Evolutionary conservation across 2,329 filamentous ascomycete species (phyloP), one percentile per base, ranked within the genome.

Genomic region (Didymosphaeria variabile): DNA sequence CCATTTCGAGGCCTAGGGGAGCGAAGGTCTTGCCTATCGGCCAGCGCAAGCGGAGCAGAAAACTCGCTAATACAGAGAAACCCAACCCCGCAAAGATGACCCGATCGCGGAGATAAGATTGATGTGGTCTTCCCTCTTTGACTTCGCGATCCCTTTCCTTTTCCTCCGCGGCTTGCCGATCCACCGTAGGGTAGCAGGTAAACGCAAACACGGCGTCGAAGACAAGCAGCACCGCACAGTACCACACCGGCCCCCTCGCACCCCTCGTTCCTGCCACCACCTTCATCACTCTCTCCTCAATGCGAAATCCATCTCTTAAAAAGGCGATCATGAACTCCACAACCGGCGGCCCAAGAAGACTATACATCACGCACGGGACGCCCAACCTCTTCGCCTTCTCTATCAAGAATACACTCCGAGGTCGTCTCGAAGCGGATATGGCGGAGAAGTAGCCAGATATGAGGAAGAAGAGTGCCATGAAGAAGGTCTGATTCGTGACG

Each of bases 401-500:
- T 10, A 38, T 29, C 19, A 65, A 17, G 34, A 66, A 67, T 1
- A 23, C 38, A 2, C 23, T 5, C 1, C 57, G 38, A 7, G 19
- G 2, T 19, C 55, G 52, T 46, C 50, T 66, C 6, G 19, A 32
- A 12, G 59, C 64, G 0, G 66, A 55, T 1, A 65, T 29, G 2
- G 66, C 58, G 23, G 58, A 63, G 45, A 69, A 70, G 61, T 66
- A 68, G 5, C 65, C 67, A 3, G 67, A 68, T 13, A 71, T 46
- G 9, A 70, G 62, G 55, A 69, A 70, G 46, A 69, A 71, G 3
- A 52, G 21, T 3, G 59, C 67, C 67, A 70, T 71, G 61, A 69
- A 70, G 55, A 64, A 71, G 15, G 61, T 65, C 17, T 70, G 67
- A 51, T 68, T 68, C 5, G 67, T n/a, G 38, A 59, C 42, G 32